Evolutionary conservation across 257 asterid species (phyloP), one percentile per base, ranked within the genome.

Genomic region (Lycium ferocissimum): DNA sequence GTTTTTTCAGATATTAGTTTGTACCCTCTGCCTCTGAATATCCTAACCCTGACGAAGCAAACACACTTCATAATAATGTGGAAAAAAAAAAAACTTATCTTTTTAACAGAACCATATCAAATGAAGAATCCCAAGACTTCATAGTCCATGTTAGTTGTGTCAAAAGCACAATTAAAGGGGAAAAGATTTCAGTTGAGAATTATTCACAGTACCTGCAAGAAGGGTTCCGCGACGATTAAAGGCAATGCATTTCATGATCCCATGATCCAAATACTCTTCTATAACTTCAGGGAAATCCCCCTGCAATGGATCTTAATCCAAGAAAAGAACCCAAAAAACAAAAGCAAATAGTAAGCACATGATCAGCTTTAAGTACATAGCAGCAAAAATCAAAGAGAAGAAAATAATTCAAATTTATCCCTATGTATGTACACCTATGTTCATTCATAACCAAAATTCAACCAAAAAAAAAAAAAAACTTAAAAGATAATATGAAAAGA

Each of bases 171-270:
- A 83, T 49, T 47, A 65, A 47, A 47, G 11, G 20, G 65, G 76
- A 5, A 18, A 2, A 51, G 20, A 14, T 15, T 47, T 3, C 26
- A 22, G 72, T 18, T 51, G 17, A 51, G 70, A n/a, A 9, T 14
- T 53, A 78, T 78, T 54, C 56, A 78, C 57, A 43, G 22, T 65
- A 95, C 99, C 99, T 73, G 99, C 99, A 51, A 95, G 97, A 89
- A 95, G 99, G 81, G 97, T 94, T 86, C 99, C 99, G 0, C 98
- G 93, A 83, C 99, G 98, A 92, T 94, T 95, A 83, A 95, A 94
- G 72, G 98, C 97, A 43, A 93, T 88, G 83, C 97, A 94, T 85
- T 95, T 95, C 91, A 92, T 92, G 40, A 89, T 81, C 37, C 99
- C 98, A 86, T 92, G 91, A 87, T 95, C 97, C 95, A 95, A 81